phyloP scores from a whole-genome alignment of 139 green algal genomes.

The Ulvella scutata region DNA sequence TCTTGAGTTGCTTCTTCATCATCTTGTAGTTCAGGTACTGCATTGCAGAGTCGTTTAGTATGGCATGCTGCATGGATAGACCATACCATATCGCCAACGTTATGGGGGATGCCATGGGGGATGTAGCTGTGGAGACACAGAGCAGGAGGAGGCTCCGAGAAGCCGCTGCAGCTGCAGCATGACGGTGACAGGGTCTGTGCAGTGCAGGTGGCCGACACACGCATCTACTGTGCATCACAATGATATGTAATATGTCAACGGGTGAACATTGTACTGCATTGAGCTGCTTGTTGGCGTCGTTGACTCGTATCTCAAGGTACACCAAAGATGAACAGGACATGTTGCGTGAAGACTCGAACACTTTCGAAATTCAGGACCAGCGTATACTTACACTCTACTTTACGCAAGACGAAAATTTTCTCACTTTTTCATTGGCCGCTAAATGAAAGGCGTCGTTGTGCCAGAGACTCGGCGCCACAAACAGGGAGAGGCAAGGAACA shows the following conservation, averaged over 20 bases:
- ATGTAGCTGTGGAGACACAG: background rate
- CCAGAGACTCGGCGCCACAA: background rate
- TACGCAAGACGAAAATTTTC: background rate
- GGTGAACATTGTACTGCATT: no score
- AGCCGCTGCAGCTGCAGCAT: background rate
- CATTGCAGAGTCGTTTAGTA: background rate
- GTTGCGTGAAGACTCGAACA: background rate
- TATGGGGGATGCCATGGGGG: no score
- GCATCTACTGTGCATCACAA: background rate
- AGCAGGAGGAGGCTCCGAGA: background rate
- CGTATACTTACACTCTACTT: background rate
- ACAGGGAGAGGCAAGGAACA: background rate
- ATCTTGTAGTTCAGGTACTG: conserved; percentile 1
- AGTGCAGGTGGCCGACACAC: background rate
- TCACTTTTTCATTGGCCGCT: background rate
- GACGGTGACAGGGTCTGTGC: background rate
- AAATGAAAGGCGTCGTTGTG: background rate
- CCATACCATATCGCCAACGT: no score
- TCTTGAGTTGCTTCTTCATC: background rate
- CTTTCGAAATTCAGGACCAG: background rate
- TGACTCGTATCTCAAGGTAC: no score
- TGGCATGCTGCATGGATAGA: background rate
- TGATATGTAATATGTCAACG: no score
- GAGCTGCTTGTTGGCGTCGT: no score
- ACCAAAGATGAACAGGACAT: background rate